A percentile compares a stretch with the other conserved stretches of the same genome.
Conservation (phyloP, 179 eudicot species). For the Camellia oleifera region DNA sequence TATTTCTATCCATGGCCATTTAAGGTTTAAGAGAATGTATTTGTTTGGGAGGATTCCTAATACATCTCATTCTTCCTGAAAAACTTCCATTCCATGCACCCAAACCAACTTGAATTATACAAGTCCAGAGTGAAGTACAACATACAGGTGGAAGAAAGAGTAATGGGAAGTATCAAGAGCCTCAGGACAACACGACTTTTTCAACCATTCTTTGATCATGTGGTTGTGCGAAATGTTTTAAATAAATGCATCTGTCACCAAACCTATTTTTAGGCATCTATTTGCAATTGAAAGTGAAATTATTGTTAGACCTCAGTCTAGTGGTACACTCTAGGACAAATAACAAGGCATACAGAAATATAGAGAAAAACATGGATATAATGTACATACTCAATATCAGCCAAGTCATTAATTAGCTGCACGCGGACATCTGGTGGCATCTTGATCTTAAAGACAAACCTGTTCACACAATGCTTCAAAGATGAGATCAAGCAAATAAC, state of each 20-base stretch:
- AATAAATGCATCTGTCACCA: not conserved
- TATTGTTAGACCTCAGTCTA: too few species aligned
- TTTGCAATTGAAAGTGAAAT: too few species aligned
- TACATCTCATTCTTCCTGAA: too few species aligned
- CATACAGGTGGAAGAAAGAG: not conserved
- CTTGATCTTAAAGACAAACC: constrained; percentile 93
- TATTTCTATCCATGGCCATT: too few species aligned
- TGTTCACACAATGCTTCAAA: constrained; percentile 26
- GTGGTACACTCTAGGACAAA: not conserved
- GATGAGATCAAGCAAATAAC: constrained; percentile 24
- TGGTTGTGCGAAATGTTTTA: too few species aligned
- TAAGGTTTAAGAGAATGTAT: too few species aligned
- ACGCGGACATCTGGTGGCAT: constrained; percentile 89
- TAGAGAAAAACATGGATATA: not conserved
- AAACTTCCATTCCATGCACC: too few species aligned
- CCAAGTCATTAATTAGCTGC: constrained; percentile 82
- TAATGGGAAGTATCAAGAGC: not conserved
- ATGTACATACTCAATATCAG: constrained; percentile 79
- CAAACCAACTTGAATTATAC: not conserved
- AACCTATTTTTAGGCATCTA: too few species aligned
- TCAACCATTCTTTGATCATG: too few species aligned
- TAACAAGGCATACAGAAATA: not conserved
- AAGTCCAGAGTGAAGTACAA: not conserved
- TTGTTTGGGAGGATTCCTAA: too few species aligned
- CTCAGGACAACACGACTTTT: not conserved